These are phyloP conservation scores for Ophiostoma sp. DNA, from an alignment of 2,329 filamentous ascomycete genomes.

Conservation along the genomic window DNA sequence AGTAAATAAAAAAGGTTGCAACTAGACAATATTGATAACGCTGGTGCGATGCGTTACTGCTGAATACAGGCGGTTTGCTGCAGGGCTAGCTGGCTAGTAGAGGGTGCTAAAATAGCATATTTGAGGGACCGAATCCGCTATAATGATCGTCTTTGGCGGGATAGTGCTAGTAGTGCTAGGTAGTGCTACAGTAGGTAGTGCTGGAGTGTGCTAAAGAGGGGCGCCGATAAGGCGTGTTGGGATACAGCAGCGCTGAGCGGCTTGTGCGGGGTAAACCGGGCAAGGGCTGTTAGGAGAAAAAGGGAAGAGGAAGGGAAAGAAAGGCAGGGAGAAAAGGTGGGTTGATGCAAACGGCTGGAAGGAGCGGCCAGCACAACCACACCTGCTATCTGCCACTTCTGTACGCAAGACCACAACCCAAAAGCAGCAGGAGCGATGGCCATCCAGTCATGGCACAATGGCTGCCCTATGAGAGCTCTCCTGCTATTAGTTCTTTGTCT, in stretches of 20 bases:
- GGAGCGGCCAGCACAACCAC: conserved; percentile 6
- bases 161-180: neutral
- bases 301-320: neutral
- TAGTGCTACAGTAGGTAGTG: neutral
- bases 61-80: neutral
- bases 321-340: neutral
- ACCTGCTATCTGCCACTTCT: neutral
- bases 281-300: too few species aligned
- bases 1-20: conserved; percentile 10
- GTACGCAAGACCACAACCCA: neutral
- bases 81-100: neutral
- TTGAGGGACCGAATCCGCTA: neutral
- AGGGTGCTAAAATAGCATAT: neutral
- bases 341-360: conserved; percentile 13
- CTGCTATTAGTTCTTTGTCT: neutral
- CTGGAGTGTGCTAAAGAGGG: neutral
- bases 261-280: conserved; percentile 16
- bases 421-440: neutral
- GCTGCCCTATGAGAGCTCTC: neutral
- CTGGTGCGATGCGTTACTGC: neutral
- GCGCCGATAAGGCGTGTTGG: conserved; percentile 10
- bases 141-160: neutral
- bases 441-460: neutral
- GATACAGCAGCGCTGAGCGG: conserved; percentile 3
- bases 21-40: neutral